Percentiles rank a stretch among this genome's conserved stretches.
phyloP scores from a whole-genome alignment of 257 asterid species.

The Solanum verrucosum region DNA sequence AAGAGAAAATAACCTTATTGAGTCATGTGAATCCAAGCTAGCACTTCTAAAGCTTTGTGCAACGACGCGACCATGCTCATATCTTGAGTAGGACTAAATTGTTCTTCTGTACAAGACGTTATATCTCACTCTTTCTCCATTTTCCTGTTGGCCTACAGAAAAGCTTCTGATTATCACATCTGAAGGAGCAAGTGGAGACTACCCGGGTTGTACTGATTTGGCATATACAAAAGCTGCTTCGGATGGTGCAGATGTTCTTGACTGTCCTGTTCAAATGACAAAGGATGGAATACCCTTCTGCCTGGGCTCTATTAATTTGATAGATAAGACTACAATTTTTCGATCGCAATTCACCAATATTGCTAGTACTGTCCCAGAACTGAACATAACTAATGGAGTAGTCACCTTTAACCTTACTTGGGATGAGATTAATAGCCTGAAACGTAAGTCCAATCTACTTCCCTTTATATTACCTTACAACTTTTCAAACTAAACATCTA shows the following conservation, averaged over 20 bases:
- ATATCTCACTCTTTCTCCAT: background rate
- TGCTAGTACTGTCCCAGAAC: constrained; percentile 36
- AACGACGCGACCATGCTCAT: background rate
- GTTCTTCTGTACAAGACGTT: background rate
- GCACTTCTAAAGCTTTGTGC: background rate
- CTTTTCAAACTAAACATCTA: background rate
- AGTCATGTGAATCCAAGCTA: background rate
- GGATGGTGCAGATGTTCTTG: constrained; percentile 65
- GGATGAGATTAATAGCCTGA: constrained; percentile 48
- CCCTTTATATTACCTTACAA: background rate
- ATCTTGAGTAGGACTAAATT: background rate
- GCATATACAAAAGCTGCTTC: constrained; percentile 57
- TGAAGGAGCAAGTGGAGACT: constrained; percentile 83
- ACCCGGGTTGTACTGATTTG: constrained; percentile 69
- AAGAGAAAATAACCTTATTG: background rate
- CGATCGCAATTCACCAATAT: constrained; percentile 21
- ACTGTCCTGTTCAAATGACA: constrained; percentile 72
- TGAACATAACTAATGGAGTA: constrained; percentile 34
- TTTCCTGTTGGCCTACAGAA: background rate
- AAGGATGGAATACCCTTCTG: constrained; percentile 62
- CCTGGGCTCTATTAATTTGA: constrained; percentile 61
- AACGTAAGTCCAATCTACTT: constrained; percentile 35
- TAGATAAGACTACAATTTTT: constrained; percentile 36
- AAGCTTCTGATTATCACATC: constrained; percentile 39
- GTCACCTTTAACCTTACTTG: constrained; percentile 61